Evolutionary conservation across 257 asterid species (phyloP).

Genomic region (Solanum sparsipilum): DNA sequence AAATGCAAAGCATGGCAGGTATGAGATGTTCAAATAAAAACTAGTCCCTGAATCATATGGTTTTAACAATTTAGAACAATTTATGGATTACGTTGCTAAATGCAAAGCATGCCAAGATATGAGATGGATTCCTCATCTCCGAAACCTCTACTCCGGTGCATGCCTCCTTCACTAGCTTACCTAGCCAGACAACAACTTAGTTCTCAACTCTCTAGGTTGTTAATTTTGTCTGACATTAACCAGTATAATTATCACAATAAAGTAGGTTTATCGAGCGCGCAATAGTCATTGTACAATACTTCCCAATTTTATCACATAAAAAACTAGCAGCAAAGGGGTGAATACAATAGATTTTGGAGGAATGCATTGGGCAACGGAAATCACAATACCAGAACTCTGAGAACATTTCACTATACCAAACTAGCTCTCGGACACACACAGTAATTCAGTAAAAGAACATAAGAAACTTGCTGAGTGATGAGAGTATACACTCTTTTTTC

Average conservation of each 20-base stretch:
- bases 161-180: not conserved
- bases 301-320: not conserved
- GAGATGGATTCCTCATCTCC: not conserved
- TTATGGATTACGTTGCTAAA: too few relatives aligned
- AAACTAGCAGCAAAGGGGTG: not conserved
- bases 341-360: not conserved
- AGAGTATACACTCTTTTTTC: not conserved
- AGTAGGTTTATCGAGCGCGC: not conserved
- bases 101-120: too few relatives aligned
- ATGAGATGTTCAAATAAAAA: too few relatives aligned
- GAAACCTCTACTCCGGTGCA: not conserved
- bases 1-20: too few relatives aligned
- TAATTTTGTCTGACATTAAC: not conserved
- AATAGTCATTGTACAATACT: not conserved
- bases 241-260: not conserved
- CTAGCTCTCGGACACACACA: not conserved
- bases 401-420: not conserved
- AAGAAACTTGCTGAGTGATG: not conserved
- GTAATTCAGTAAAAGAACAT: not conserved
- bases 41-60: not conserved
- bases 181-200: not conserved
- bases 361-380: not conserved
- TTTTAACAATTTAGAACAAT: too few relatives aligned
- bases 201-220: not conserved
- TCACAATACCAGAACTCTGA: not conserved